A percentile compares a stretch with the other conserved stretches of the same genome.
phyloP scores from a whole-genome alignment of 306 rosid genomes.

The Vigna reflexopilosa region DNA sequence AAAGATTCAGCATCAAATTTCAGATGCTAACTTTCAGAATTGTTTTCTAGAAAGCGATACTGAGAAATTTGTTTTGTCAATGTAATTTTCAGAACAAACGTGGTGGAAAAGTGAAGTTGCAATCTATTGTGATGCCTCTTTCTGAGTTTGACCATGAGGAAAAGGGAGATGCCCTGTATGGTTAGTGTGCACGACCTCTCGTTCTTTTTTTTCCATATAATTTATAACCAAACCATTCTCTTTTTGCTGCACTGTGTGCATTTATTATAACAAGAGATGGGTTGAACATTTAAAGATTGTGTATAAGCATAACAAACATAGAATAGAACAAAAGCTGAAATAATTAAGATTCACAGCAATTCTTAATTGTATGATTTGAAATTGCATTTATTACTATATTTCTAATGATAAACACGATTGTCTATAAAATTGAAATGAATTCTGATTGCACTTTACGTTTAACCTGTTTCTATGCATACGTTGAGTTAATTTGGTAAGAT shows the following conservation, averaged over 20 bases:
- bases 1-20: background rate
- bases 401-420: background rate
- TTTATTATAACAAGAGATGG: background rate
- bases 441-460: background rate
- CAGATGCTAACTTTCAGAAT: background rate
- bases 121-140: constrained; percentile 63
- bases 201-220: background rate
- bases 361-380: background rate
- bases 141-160: constrained; percentile 61
- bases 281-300: background rate
- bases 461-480: background rate
- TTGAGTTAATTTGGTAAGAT: constrained; percentile 5
- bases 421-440: background rate
- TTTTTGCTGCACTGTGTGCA: background rate
- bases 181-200: constrained; percentile 40
- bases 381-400: background rate
- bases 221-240: background rate
- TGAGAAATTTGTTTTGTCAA: background rate
- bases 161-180: constrained; percentile 75
- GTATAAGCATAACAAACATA: constrained; percentile 7
- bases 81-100: constrained; percentile 64
- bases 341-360: background rate
- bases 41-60: background rate
- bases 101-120: constrained; percentile 81
- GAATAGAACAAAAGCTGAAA: background rate